Base-by-base conservation (phyloP, 2,329 filamentous ascomycete species). In the Colletotrichum trifolii region DNA sequence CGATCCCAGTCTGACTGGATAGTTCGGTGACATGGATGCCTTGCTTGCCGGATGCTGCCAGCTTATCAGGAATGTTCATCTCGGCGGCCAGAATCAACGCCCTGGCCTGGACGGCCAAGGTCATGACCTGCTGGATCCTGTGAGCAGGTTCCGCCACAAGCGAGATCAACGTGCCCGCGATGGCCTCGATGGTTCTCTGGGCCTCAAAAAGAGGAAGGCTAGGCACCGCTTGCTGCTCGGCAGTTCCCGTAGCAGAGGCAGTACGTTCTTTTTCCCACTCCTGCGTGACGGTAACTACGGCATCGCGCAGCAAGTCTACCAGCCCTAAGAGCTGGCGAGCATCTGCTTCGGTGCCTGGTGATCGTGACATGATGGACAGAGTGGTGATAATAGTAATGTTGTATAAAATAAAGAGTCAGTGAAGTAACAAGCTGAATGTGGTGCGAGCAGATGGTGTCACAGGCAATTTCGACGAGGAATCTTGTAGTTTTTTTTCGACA, bases 81-180 rank as follows among this genome's bases (percentile, higher is more conserved):
- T 75, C 74, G 33, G 72, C 73, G n/a, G 69, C 73, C 48, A 78
- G 74, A 48, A 76, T 73, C 11, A 79, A 54, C 6, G 73, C 73
- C 5, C 77, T 70, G 7, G 72, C 69, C 60, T 78, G 76, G 38
- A 73, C 76, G 53, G 76, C 76, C 66, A 76, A 74, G 11, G 72
- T 68, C 6, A 73, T 71, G 8, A 79, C 71, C 66, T 78, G 74
- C 3, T 75, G 59, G 3, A 79, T 57, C 9, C 76, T 70, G 17
- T 58, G 65, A 34, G 69, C 69, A 6, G 77, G 76, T 48, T 77
- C 72, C 52, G 70, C 70, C 15, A 77, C 71, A 2, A 78, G 68
- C 64, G 77, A 76, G 0, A 72, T 75, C 17, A 79, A 67, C 56
- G 69, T 71, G 2, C 77, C 76, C 8, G 75, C 71, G 3, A 75